phyloP scores from a whole-genome alignment of 345 rosid species.

The Salix koriyanagi region DNA sequence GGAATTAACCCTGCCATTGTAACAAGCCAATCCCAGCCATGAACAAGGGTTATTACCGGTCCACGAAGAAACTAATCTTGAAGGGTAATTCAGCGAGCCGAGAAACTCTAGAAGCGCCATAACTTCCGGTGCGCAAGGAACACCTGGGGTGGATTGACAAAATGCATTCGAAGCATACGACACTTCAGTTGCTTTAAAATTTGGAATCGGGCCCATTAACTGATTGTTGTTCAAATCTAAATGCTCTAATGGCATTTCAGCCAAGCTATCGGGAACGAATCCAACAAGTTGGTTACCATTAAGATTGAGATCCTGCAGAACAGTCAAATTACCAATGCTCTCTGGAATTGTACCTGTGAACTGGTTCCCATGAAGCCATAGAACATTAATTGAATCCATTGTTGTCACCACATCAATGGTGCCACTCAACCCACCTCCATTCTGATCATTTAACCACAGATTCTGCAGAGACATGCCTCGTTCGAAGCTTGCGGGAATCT shows the following conservation, averaged over 20 bases:
- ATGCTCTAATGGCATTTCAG: constrained; percentile 39
- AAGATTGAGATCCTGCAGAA: constrained; percentile 55
- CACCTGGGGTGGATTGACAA: constrained; percentile 46
- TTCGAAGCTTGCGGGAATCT: constrained; percentile 45
- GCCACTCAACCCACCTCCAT: constrained; percentile 47
- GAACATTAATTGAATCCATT: constrained; percentile 40
- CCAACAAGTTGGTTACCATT: constrained; percentile 59
- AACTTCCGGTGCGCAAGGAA: constrained; percentile 51
- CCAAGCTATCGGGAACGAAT: constrained; percentile 50
- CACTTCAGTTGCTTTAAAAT: constrained; percentile 39
- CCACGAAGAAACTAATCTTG: constrained; percentile 54
- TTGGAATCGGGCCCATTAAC: constrained; percentile 69
- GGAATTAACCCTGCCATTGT: constrained; percentile 20
- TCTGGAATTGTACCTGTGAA: constrained; percentile 66
- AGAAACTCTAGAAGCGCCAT: constrained; percentile 63
- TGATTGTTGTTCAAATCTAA: constrained; percentile 63
- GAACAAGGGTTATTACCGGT: constrained; percentile 60
- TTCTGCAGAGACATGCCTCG: constrained; percentile 38
- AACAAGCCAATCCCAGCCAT: constrained; percentile 57
- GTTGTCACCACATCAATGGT: constrained; percentile 53
- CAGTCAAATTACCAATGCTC: constrained; percentile 46
- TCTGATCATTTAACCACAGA: constrained; percentile 68
- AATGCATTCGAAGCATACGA: constrained; percentile 44
- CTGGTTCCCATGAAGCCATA: constrained; percentile 82
- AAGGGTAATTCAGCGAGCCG: constrained; percentile 51